Base-by-base conservation (phyloP, 441 rosid genomes). In the Croton laevigatus region DNA sequence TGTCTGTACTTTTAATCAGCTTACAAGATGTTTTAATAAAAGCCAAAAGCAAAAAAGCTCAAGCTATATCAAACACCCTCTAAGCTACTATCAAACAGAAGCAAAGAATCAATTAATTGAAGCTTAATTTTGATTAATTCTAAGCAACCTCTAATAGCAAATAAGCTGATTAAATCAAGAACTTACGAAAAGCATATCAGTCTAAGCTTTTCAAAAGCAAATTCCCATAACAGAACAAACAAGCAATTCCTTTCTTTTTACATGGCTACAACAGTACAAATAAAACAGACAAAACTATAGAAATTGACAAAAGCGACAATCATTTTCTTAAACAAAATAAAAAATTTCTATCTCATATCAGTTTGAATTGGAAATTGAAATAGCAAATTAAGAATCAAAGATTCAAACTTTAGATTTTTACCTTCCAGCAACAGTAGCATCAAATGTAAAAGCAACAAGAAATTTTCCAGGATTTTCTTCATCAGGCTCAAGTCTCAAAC, bases 391-490 rank as follows among this genome's bases (percentile, higher is more conserved):
- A 59, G 0, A 69, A 62, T 46, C 7, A 74, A 72, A 73, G 60
- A 17, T 61, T 23, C 37, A 46, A 19, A 5, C 53, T 70, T 70
- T 77, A 14, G 32, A 27, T 49, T 14, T 1, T 53, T 20, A 95
- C 98, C 98, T 88, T 51, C 99, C 97, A 71, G 87, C 79, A 73
- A 89, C 94, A 16, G 94, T 86, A 7, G 99, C 98, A 80, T 95
- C 98, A 80, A 95, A 95, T 38, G 91, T 89, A 79, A 95, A 95
- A 12, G 97, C 72, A 73, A 93, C 92, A 65, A 95, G 82, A 62
- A 80, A 81, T 69, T 80, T 86, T 72, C 90, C 94, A 13, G 94
- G 88, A 66, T 71, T 65, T 22, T 86, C 89, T 52, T 80, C 88
- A 69, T 95, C 99, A 4, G 85, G 65, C 71, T 85, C 97, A 49